Conservation (phyloP, 352 stramenopile genomes). For the Globisporangium spiculum region DNA sequence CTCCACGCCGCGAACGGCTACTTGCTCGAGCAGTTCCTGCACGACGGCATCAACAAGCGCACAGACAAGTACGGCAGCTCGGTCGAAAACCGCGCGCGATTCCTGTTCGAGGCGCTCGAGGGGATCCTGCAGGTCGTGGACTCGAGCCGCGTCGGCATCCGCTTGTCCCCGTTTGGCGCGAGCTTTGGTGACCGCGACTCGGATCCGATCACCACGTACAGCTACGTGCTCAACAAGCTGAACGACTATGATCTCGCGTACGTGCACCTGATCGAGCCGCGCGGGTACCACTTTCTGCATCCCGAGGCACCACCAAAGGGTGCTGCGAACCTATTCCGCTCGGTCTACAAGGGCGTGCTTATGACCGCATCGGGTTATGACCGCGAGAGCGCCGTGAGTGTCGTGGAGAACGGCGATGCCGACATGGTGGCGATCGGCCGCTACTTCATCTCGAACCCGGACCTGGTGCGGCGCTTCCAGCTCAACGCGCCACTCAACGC, state of each 20-base stretch:
- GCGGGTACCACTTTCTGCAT: conserved; percentile 39
- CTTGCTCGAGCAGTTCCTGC: conserved; percentile 83
- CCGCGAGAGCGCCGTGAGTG: conserved; percentile 22
- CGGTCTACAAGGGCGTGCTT: conserved; percentile 40
- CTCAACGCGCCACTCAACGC: conserved; percentile 24
- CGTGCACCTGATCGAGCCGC: conserved; percentile 58
- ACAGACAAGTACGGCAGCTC: conserved; percentile 86
- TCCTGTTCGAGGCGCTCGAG: conserved; percentile 77
- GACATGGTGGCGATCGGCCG: conserved; percentile 47
- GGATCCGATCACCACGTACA: conserved; percentile 46
- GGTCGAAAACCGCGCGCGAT: conserved; percentile 79
- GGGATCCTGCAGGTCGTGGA: conserved; percentile 36
- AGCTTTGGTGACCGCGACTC: conserved; percentile 51
- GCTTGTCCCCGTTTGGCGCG: conserved; percentile 41
- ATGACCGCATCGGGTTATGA: conserved; percentile 38
- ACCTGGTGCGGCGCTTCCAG: conserved; percentile 39
- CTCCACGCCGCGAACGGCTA: conserved; percentile 87
- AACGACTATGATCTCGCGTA: conserved; percentile 63
- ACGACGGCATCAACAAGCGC: conserved; percentile 73
- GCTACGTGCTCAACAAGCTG: conserved; percentile 47
- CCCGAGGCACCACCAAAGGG: conserved; percentile 30
- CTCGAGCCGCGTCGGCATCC: conserved; percentile 40
- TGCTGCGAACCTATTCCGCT: conserved; percentile 38
- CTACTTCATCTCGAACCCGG: conserved; percentile 54
- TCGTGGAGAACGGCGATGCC: conserved; percentile 25